A percentile compares a stretch with the other conserved stretches of the same genome.
Evolutionary conservation across 768 basidiomycete species (phyloP).

Genomic region (Myochromella boudieri): DNA sequence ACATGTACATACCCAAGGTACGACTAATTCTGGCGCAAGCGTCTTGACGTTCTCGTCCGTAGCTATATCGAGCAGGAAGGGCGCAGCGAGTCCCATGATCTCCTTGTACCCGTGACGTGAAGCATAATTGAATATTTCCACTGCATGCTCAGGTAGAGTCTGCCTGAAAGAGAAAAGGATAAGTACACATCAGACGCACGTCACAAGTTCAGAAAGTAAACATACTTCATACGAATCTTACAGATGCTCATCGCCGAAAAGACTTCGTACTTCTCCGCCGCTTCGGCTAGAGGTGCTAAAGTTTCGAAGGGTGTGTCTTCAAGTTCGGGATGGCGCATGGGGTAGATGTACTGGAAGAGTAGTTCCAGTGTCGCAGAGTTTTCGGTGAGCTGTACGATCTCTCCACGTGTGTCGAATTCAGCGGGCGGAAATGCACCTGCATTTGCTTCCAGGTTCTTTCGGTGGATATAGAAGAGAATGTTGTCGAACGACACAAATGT

Average conservation of each 20-base stretch:
- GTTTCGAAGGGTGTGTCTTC: constrained; percentile 11
- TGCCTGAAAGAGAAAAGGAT: neutral
- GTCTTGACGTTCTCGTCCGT: neutral
- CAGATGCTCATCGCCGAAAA: no score
- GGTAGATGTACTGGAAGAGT: constrained; percentile 29
- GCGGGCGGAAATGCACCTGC: constrained; percentile 23
- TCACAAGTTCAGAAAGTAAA: constrained; percentile 25
- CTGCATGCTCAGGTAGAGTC: neutral
- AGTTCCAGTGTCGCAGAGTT: no score
- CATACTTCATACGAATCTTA: no score
- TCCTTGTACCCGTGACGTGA: constrained; percentile 1
- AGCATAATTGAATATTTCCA: no score
- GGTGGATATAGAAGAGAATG: constrained; percentile 22
- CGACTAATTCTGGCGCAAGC: neutral
- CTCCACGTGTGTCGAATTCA: constrained; percentile 18
- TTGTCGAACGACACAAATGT: constrained; percentile 22
- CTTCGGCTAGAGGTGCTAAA: no score
- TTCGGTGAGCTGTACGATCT: constrained; percentile 23
- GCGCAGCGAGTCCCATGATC: neutral
- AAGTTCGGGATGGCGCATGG: constrained; percentile 22
- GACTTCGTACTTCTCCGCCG: no score
- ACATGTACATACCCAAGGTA: constrained; percentile 2
- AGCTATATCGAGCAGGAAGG: neutral
- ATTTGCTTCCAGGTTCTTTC: constrained; percentile 19
- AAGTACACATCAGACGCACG: constrained; percentile 23